Base-by-base conservation (phyloP, 1,284 basidiomycete species). In the Leccinum glutinopallens region DNA sequence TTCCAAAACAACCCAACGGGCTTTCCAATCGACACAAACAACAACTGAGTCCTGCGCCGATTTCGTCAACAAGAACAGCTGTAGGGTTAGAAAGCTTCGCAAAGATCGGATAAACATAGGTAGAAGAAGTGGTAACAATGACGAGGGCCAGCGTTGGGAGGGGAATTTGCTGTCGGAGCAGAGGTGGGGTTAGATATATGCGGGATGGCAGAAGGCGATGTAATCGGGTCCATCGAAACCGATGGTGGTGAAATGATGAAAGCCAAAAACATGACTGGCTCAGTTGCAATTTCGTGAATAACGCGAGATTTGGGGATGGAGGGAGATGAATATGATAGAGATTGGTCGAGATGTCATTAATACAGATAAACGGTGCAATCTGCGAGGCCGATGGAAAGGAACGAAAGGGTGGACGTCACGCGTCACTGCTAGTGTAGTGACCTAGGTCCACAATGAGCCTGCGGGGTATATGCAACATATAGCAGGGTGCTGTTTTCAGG, bases 301-400 rank as follows among this genome's bases (percentile, higher is more conserved):
- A 87, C 84, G 43, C 91, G 88, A 8, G 90, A 84, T 79, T 96
- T 96, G 0, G 93, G 93, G 17, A 96, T 78, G 6, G 90, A 79
- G 5, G 88, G 88, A 13, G 93, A 82, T 1, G 89, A 86, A 7
- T 80, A 87, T 12, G 88, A 84, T 25, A 96, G 82, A 0, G 93
- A 94, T 73, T 96, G 94, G 72, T 96, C 90, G 43, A 98, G 83
- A 71, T 97, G 93, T 4, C 94, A 89, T 25, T 25, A 25, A 74
- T 96, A 96, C 19, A 98, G 83, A 5, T 98, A 84, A 6, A 98
- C 96, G 0, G 93, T 93, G 19, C 97, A 97, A 73, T 98, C 96
- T 2, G 90, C 95, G 10, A 98, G 84, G 8, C 95, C 97, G 51
- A 98, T 85, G 5, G 96, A 92, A 19, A 99, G 86, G 76, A 96